Base-by-base conservation (phyloP, 2,329 filamentous ascomycete genomes). In the Hypomyces rosellus region DNA sequence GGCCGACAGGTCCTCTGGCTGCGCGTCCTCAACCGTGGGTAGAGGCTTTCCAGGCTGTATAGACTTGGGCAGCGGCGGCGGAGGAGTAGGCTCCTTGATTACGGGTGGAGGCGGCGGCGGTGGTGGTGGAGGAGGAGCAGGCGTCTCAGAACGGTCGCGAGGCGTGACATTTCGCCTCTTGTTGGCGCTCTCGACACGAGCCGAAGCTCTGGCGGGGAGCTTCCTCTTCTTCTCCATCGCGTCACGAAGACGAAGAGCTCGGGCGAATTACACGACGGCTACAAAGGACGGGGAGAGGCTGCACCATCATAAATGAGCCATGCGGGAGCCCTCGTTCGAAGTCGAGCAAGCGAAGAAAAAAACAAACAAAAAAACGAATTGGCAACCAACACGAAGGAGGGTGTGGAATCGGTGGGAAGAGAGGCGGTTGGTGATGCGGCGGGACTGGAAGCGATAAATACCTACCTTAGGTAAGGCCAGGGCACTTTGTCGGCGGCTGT, bases 1-100 rank as follows among this genome's bases (percentile, higher is more conserved):
- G 4, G 69, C 62, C 0, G 84, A 70, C 6, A 91, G 71, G 54
- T 84, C 75, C 7, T 80, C 75, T 1, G 82, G 69, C 63, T 93
- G 88, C 14, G 82, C 74, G 45, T 80, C 75, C 57, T 84, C 77
- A 13, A 90, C 76, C 0, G 84, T 88, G 2, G 88, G 88, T 33
- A 92, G 70, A 14, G 86, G 83, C 60, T 85, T 81, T 45, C 82
- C 83, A 2, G 84, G 69, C 58, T 77, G 72, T 34, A 90, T 69
- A 42, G 79, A 81, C 54, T 75, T 81, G 22, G 86, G 86, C 49
- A 91, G 62, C 49, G 69, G 69, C 57, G 67, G 66, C 45, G 63
- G 68, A 39, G 62, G 58, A 39, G 59, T 55, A 18, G 65, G 58
- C 53, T 55, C 61, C 34, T 58, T 59, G 20, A 71, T 68, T 39